These are phyloP conservation scores for Hyphodiscus sp. DNA, from an alignment of 2,329 filamentous ascomycete species.

Conservation along the genomic window DNA sequence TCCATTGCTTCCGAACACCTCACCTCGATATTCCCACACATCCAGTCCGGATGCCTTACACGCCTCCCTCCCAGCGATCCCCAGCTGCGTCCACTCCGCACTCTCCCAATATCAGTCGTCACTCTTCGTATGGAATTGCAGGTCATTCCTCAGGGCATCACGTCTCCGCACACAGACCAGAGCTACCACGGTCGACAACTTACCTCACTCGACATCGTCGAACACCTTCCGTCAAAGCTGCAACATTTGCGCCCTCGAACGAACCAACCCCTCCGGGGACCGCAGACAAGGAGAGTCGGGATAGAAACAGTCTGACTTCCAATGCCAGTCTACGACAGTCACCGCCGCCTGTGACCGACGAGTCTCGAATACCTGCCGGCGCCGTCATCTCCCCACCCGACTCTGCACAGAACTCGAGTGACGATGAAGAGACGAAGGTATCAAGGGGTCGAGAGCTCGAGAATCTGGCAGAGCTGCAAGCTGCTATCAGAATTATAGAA, in stretches of 20 bases:
- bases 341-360: conserved; percentile 71
- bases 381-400: conserved; percentile 90
- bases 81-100: conserved; percentile 51
- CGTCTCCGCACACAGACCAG: conserved; percentile 35
- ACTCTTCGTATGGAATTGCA: conserved; percentile 48
- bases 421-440: conserved; percentile 61
- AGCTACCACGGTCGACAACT: conserved; percentile 57
- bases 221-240: conserved; percentile 41
- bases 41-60: conserved; percentile 70
- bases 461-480: conserved; percentile 57
- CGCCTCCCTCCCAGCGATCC: conserved; percentile 65
- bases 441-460: conserved; percentile 23
- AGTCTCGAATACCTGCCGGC: conserved; percentile 67
- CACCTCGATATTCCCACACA: conserved; percentile 2
- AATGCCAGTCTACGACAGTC: conserved; percentile 70
- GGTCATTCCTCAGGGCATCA: conserved; percentile 23
- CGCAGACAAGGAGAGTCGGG: conserved; percentile 23
- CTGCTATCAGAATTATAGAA: conserved; percentile 75
- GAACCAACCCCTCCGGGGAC: conserved; percentile 24
- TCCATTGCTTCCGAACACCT: conserved; percentile 3
- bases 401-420: conserved; percentile 72
- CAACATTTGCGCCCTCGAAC: conserved; percentile 26
- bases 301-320: conserved; percentile 27
- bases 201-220: conserved; percentile 60
- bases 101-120: conserved; percentile 52